Conservation (phyloP, 2,329 filamentous ascomycete species). For the Bipolaris cookei region DNA sequence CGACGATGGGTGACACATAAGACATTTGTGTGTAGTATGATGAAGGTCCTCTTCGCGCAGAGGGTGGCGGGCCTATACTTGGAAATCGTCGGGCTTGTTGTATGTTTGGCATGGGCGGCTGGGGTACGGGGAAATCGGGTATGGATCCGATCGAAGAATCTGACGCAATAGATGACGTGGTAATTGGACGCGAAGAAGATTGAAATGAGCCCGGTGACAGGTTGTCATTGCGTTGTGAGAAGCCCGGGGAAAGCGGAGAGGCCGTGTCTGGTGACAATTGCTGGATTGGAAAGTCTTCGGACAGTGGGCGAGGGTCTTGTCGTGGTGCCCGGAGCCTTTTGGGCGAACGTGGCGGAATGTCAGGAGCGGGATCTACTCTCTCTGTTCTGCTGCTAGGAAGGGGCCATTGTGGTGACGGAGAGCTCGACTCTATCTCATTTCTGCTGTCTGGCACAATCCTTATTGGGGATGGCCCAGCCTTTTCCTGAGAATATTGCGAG, state of each 20-base stretch:
- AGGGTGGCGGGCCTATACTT: slow-evolving; percentile 57
- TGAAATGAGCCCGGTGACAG: slow-evolving; percentile 41
- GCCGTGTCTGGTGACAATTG: slow-evolving; percentile 34
- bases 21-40: slow-evolving; percentile 58
- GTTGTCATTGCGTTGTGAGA: slow-evolving; percentile 38
- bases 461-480: slow-evolving; percentile 20
- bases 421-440: slow-evolving; percentile 22
- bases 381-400: slow-evolving; percentile 48
- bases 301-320: slow-evolving; percentile 50
- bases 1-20: slow-evolving; percentile 57
- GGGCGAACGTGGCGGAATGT: slow-evolving; percentile 30
- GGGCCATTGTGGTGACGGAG: slow-evolving; percentile 56
- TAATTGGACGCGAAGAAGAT: slow-evolving; percentile 46
- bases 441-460: slow-evolving; percentile 24
- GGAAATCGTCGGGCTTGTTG: slow-evolving; percentile 49
- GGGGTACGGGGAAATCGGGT: slow-evolving; percentile 51
- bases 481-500: slow-evolving; percentile 32
- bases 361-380: slow-evolving; percentile 33
- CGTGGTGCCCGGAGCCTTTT: slow-evolving; percentile 50
- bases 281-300: slow-evolving; percentile 45
- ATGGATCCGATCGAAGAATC: slow-evolving; percentile 51
- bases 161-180: slow-evolving; percentile 48
- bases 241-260: slow-evolving; percentile 27
- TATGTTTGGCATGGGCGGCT: slow-evolving; percentile 41
- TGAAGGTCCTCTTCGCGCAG: slow-evolving; percentile 55